Conservation (phyloP, 345 rosid genomes). For the Melastoma malabathricum region DNA sequence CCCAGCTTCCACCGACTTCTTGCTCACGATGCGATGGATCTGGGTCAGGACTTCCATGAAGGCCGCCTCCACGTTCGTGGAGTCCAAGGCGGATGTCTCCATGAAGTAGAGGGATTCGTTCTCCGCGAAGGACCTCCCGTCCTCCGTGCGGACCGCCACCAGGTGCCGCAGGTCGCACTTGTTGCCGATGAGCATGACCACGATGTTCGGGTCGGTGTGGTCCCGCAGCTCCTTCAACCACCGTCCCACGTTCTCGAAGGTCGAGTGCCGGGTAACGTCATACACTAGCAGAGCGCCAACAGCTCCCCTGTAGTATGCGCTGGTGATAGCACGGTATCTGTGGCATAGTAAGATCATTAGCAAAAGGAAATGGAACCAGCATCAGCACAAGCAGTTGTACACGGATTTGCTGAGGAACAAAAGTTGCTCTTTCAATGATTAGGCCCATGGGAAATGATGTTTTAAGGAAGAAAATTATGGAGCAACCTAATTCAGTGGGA, state of each 20-base stretch:
- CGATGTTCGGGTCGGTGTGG: conserved; percentile 39
- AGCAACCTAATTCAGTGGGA: too few relatives aligned
- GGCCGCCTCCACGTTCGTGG: conserved; percentile 38
- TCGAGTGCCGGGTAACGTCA: conserved; percentile 35
- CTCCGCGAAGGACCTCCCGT: conserved; percentile 31
- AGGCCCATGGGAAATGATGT: too few relatives aligned
- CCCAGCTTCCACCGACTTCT: conserved; percentile 35
- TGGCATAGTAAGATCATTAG: conserved; percentile 1
- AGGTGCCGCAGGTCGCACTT: conserved; percentile 40
- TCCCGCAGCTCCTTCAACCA: conserved; percentile 40
- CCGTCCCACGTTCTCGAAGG: conserved; percentile 32
- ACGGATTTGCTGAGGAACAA: too few relatives aligned
- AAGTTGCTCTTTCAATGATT: too few relatives aligned
- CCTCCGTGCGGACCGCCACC: conserved; percentile 31
- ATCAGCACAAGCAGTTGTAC: too few relatives aligned
- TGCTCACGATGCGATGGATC: conserved; percentile 34
- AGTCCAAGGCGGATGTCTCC: conserved; percentile 43
- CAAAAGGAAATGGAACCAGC: background rate
- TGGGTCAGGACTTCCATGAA: conserved; percentile 35
- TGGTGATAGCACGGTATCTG: conserved; percentile 49
- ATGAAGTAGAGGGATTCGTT: conserved; percentile 31
- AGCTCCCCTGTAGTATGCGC: conserved; percentile 50
- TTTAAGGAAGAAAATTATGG: too few relatives aligned
- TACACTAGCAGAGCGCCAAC: conserved; percentile 45
- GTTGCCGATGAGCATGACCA: conserved; percentile 43